phyloP scores from a whole-genome alignment of 2,329 filamentous ascomycete genomes.

The Diaporthe ilicicola region DNA sequence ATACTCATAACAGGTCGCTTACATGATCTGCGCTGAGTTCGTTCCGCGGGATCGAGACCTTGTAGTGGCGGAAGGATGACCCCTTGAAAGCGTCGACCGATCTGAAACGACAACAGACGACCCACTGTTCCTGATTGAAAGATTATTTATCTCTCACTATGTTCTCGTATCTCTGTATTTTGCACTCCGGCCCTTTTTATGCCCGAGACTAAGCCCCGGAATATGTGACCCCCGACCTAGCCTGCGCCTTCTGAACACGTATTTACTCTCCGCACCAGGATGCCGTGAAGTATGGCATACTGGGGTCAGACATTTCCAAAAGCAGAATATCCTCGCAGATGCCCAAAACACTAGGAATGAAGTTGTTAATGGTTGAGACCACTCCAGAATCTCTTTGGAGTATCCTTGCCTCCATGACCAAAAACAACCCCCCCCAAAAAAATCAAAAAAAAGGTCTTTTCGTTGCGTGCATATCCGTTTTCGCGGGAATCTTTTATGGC shows the following conservation, averaged over 20 bases:
- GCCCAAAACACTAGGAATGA: neutral
- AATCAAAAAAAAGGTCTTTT: no score
- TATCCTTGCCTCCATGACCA: neutral
- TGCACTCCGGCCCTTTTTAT: neutral
- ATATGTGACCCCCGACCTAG: neutral
- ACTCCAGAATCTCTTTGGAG: neutral
- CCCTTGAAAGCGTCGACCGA: neutral
- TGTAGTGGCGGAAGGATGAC: neutral
- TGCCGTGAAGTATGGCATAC: neutral
- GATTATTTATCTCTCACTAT: neutral
- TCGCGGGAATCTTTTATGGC: neutral
- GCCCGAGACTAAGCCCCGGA: neutral
- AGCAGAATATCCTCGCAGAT: neutral
- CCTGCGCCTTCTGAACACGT: slow-evolving; percentile 2
- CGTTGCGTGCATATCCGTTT: neutral
- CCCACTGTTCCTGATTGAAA: neutral
- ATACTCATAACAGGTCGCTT: neutral
- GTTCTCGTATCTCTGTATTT: neutral
- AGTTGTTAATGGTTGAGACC: neutral
- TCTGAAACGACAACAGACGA: slow-evolving; percentile 1
- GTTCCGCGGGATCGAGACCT: neutral
- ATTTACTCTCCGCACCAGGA: neutral
- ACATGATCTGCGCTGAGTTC: slow-evolving; percentile 17
- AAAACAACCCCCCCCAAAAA: no score
- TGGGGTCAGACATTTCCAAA: neutral